Conservation (phyloP, 352 stramenopile genomes). For the Globisporangium abappressorium region DNA sequence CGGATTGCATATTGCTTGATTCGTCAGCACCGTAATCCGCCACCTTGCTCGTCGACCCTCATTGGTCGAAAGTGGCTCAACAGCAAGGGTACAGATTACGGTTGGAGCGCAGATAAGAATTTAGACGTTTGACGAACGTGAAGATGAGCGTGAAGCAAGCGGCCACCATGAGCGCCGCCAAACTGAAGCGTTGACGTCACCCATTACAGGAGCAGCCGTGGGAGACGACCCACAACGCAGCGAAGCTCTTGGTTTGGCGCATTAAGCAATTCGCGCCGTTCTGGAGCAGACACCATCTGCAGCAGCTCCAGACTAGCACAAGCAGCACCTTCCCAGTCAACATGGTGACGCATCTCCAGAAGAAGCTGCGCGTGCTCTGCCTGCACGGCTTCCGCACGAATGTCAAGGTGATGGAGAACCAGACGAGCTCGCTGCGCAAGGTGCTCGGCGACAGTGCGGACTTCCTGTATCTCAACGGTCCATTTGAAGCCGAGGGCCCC, state of each 20-base stretch:
- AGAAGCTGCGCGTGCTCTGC: constrained; percentile 62
- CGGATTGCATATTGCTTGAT: not conserved
- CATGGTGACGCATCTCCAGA: constrained; percentile 13
- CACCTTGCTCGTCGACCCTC: not conserved
- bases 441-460: constrained; percentile 58
- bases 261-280: not conserved
- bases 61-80: too few species aligned
- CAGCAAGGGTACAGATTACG: too few species aligned
- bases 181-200: not conserved
- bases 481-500: constrained; percentile 48
- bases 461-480: constrained; percentile 70
- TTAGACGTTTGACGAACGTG: too few species aligned
- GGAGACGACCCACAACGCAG: too few species aligned
- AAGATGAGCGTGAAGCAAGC: too few species aligned
- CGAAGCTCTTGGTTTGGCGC: not conserved
- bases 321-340: not conserved
- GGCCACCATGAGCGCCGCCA: not conserved
- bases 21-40: constrained; percentile 9
- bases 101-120: not conserved
- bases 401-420: constrained; percentile 63
- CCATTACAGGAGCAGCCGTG: not conserved
- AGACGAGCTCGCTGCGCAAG: constrained; percentile 52
- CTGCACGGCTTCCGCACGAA: constrained; percentile 78
- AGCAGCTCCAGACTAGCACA: not conserved
- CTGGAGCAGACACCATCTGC: not conserved